Evolutionary conservation across 495 filamentous ascomycete species (phyloP), one percentile per base, ranked within the genome.

Genomic region (Neurospora sp.): DNA sequence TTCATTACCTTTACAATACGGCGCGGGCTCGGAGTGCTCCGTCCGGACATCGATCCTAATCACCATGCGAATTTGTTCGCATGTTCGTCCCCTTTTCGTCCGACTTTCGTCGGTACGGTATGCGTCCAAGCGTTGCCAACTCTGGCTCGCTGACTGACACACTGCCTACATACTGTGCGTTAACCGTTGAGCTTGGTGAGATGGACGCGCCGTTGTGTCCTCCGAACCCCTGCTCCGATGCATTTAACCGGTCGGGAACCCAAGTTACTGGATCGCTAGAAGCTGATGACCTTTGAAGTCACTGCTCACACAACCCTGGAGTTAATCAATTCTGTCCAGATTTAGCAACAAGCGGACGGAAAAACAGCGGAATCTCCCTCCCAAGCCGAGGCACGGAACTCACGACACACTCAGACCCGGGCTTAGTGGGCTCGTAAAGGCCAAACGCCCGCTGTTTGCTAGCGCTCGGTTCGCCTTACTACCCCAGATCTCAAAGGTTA

Each of bases 231-330:
- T 46, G 71, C 71, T 59, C 54, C 31, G 46, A 72, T 78, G 80
- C 78, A 74, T 78, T 80, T 78, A 81, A 77, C 79, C 78, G 79
- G 77, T 74, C 73, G 80, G 76, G 75, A 71, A 77, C 79, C 79
- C 78, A 80, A 74, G 78, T 73, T 75, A 70, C 77, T 77, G 80
- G 80, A 74, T 78, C 79, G 46, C 74, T 71, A 66, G 27, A 35
- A 66, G 27, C 54, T 66, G 27, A 66, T 35, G 54, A 37, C 27
- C 27, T 66, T 66, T 35, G 11, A 66, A 35, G 54, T 27, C 54
- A 66, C 54, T 35, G 54, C 14, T 66, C 54, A 66, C 54, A 66
- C 27, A 66, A 66, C 54, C 54, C 54, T 35, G 7, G 54, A 66
- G 27, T 35, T 66, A 66, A 66, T 66, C 54, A 66, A 66, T 66